Percentiles rank a stretch among this genome's conserved stretches.
Conservation (phyloP, 176 grass and related monocot genomes). For the Eragrostis curvula region DNA sequence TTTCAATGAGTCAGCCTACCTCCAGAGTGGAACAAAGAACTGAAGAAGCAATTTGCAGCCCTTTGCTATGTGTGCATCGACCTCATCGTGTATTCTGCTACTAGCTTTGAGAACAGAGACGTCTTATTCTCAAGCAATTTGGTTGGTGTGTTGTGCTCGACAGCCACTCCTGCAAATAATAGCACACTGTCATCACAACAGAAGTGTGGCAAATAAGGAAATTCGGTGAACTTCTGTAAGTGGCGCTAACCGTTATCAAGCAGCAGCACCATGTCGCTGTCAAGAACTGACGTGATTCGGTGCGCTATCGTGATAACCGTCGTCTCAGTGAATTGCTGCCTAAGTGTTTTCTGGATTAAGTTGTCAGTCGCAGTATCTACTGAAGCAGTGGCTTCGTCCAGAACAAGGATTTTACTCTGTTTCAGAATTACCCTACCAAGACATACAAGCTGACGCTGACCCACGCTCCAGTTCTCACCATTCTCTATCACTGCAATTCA, state of each 20-base stretch:
- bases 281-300: slow-evolving; percentile 77
- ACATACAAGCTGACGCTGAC: slow-evolving; percentile 73
- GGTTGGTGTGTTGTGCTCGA: slow-evolving; percentile 57
- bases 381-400: slow-evolving; percentile 80
- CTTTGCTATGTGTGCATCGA: slow-evolving; percentile 41
- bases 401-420: slow-evolving; percentile 70
- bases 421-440: slow-evolving; percentile 77
- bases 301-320: slow-evolving; percentile 80
- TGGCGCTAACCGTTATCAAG: slow-evolving; percentile 68
- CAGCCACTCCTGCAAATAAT: slow-evolving; percentile 48
- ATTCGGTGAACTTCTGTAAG: neutral
- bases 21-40: neutral
- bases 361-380: slow-evolving; percentile 79
- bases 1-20: neutral
- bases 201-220: too few relatives aligned
- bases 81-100: slow-evolving; percentile 64
- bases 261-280: slow-evolving; percentile 77
- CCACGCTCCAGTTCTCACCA: slow-evolving; percentile 95
- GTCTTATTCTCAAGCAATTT: slow-evolving; percentile 61
- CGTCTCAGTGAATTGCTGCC: slow-evolving; percentile 62
- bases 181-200: neutral
- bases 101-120: slow-evolving; percentile 77
- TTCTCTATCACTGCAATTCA: slow-evolving; percentile 73
- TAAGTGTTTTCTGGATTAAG: slow-evolving; percentile 73
- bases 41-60: neutral